These are phyloP conservation scores for Pythium brassicae DNA, from an alignment of 352 stramenopile species.

Conservation along the genomic window DNA sequence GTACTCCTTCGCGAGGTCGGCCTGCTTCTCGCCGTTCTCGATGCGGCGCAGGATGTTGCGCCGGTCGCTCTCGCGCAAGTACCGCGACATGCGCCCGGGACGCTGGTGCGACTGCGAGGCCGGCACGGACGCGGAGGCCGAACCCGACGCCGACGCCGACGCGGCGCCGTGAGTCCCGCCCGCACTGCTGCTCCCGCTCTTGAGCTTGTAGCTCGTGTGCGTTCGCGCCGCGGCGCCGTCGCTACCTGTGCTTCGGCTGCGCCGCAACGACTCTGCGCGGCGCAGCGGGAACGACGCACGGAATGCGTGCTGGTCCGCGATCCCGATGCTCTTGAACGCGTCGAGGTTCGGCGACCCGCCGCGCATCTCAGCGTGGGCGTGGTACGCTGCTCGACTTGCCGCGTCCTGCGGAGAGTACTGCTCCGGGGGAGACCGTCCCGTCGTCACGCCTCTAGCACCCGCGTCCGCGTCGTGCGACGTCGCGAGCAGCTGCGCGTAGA, in stretches of 20 bases:
- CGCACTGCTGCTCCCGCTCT: background rate
- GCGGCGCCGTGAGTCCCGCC: background rate
- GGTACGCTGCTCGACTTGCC: background rate
- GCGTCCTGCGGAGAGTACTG: background rate
- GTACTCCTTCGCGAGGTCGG: slow-evolving; percentile 61
- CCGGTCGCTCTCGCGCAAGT: slow-evolving; percentile 18
- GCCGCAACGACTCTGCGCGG: background rate
- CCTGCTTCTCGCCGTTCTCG: slow-evolving; percentile 54
- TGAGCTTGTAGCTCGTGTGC: slow-evolving; percentile 8
- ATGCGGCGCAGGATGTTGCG: slow-evolving; percentile 47
- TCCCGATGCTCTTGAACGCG: slow-evolving; percentile 6
- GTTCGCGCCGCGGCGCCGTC: background rate
- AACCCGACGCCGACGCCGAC: too few species aligned
- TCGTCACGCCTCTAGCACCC: background rate
- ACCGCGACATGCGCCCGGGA: slow-evolving; percentile 8
- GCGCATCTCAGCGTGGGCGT: background rate
- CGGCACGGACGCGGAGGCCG: too few species aligned
- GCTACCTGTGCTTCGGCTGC: background rate
- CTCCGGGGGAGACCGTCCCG: too few species aligned
- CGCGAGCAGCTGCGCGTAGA: background rate
- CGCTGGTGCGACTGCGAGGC: background rate
- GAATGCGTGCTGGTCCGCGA: background rate
- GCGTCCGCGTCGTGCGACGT: background rate
- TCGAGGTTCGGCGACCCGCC: slow-evolving; percentile 1
- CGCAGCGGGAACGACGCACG: background rate